Evolutionary conservation across 176 grass and related monocot species (phyloP).

Genomic region (Cymbopogon citratus): DNA sequence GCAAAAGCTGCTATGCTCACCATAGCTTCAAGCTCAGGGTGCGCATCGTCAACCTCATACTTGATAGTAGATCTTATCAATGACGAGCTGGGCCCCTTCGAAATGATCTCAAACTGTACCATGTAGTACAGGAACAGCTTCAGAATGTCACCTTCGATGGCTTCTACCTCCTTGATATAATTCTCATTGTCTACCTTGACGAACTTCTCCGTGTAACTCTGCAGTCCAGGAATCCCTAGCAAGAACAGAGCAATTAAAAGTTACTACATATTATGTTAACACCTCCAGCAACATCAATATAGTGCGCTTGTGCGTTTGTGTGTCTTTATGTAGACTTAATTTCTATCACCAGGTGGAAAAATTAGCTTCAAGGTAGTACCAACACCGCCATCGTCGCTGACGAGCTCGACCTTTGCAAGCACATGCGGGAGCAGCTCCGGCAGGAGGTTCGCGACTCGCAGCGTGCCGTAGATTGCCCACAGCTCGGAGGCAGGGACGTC

Average conservation of each 20-base stretch:
- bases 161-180: slow-evolving; percentile 18
- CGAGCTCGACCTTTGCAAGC: neutral
- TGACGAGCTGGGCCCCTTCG: neutral
- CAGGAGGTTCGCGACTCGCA: neutral
- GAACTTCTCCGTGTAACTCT: slow-evolving; percentile 16
- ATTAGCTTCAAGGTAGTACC: slow-evolving; percentile 28
- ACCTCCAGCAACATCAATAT: neutral
- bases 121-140: slow-evolving; percentile 32
- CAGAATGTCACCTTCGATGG: neutral
- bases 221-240: slow-evolving; percentile 31
- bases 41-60: slow-evolving; percentile 28
- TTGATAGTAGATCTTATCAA: slow-evolving; percentile 21
- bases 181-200: slow-evolving; percentile 25
- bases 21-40: neutral
- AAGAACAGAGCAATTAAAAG: neutral
- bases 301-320: too few relatives aligned
- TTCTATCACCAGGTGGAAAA: slow-evolving; percentile 36
- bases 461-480: slow-evolving; percentile 19
- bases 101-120: slow-evolving; percentile 8
- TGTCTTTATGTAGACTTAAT: too few relatives aligned
- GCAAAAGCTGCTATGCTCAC: slow-evolving; percentile 11
- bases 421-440: neutral
- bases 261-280: neutral
- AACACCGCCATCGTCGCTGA: slow-evolving; percentile 25
- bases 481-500: slow-evolving; percentile 2